phyloP scores from a whole-genome alignment of 1,139 yeast species.

The Kodamaea fungicola region DNA sequence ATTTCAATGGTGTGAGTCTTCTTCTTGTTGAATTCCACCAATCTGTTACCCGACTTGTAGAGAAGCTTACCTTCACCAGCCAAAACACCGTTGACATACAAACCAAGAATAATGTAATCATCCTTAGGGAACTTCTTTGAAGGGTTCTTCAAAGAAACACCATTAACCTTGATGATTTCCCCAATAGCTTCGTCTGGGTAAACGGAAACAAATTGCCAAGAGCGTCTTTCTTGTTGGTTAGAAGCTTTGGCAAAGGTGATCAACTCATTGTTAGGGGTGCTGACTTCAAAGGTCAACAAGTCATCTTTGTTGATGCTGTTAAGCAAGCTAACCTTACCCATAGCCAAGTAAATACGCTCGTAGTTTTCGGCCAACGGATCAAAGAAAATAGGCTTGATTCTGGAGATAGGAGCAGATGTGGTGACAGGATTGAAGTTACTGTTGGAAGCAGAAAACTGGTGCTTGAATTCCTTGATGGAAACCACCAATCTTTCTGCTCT shows the following conservation, averaged over 20 bases:
- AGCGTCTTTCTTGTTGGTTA: conserved; percentile 49
- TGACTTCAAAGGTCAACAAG: conserved; percentile 47
- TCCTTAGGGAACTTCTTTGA: conserved; percentile 36
- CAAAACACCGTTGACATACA: conserved; percentile 61
- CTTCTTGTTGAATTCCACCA: conserved; percentile 41
- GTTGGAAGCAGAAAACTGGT: conserved; percentile 36
- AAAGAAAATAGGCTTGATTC: conserved; percentile 59
- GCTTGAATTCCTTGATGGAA: conserved; percentile 71
- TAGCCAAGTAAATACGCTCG: conserved; percentile 57
- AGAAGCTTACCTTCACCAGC: conserved; percentile 53
- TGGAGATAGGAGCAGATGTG: conserved; percentile 50
- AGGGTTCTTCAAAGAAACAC: conserved; percentile 41
- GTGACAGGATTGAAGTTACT: conserved; percentile 37
- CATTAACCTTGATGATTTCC: conserved; percentile 59
- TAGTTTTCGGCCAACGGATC: conserved; percentile 60
- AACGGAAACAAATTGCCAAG: conserved; percentile 80
- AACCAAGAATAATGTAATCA: conserved; percentile 56
- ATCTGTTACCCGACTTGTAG: conserved; percentile 39
- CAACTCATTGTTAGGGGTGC: conserved; percentile 44
- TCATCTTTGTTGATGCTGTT: conserved; percentile 33
- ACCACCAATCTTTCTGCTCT: conserved; percentile 72
- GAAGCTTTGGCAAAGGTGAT: conserved; percentile 65
- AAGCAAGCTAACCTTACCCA: conserved; percentile 48
- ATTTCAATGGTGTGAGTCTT: conserved; percentile 36
- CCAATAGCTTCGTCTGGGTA: conserved; percentile 73